Base-by-base conservation (phyloP, 345 rosid genomes). In the Populus ilicifolia region DNA sequence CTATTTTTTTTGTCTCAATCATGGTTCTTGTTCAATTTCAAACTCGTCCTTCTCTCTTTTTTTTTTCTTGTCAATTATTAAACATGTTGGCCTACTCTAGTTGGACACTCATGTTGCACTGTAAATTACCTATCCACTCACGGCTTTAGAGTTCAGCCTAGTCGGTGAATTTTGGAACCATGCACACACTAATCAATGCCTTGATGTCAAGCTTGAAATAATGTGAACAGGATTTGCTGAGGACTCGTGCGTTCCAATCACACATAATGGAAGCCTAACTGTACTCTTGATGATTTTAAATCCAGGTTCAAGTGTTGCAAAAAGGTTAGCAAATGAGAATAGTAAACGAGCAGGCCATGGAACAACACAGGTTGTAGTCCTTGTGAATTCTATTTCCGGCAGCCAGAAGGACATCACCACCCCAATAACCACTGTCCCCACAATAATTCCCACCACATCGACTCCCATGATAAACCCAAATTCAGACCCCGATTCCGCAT, bases 361-460 rank as follows among this genome's bases (percentile, higher is more conserved):
- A 33, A 14, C 35, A 50, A 75, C 36, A 46, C 14, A 69, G 9
- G 27, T 4, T 59, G 64, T 10, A 23, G 38, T 7, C 10, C 25
- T 33, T 43, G 8, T 64, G 61, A 74, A 48, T 9, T 67, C 73
- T 41, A 29, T 68, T 65, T 76, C 77, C 69, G 75, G 67, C 5
- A 46, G 63, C 54, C 71, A 79, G 75, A 91, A 80, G 80, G 93
- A 91, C 75, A 84, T 91, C 16, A 89, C 88, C 25, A 84, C 92
- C 39, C 96, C 96, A 0, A 78, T 87, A 79, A 83, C 93, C 2
- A 91, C 96, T 0, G 83, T 91, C 18, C 95, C 92, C 0, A 86
- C 78, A 5, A 77, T 83, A 30, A 83, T 46, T 75, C 90, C 90
- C 10, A 74, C 82, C 14, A 8, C 89, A 21, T 36, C 81, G 36